Conservation (phyloP, 1,284 basidiomycete genomes). For the Boletus sp. region DNA sequence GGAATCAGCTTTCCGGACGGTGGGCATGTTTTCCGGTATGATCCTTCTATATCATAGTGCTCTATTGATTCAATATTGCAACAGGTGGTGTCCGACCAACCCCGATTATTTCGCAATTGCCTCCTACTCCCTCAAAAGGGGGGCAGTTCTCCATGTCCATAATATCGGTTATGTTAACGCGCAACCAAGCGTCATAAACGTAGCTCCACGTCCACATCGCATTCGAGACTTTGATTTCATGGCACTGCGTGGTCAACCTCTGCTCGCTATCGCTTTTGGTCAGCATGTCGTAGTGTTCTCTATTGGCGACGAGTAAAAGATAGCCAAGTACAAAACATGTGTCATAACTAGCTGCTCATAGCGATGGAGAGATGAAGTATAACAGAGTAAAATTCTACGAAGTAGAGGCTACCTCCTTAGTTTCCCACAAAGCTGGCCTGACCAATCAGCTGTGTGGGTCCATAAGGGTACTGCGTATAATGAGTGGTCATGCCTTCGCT, state of each 20-base stretch:
- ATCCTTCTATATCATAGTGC: constrained; percentile 1
- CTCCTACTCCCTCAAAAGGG: constrained; percentile 56
- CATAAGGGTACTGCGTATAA: constrained; percentile 39
- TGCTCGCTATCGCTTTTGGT: constrained; percentile 69
- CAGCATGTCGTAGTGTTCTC: constrained; percentile 54
- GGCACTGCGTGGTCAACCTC: constrained; percentile 55
- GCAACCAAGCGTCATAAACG: constrained; percentile 58
- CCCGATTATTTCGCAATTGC: constrained; percentile 77
- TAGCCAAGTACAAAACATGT: constrained; percentile 26
- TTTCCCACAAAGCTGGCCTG: constrained; percentile 33
- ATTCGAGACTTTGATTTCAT: constrained; percentile 79
- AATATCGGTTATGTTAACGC: constrained; percentile 65
- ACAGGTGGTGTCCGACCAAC: constrained; percentile 75
- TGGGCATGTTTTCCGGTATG: constrained; percentile 67
- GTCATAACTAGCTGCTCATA: constrained; percentile 20
- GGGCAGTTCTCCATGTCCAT: constrained; percentile 70
- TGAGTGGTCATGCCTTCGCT: constrained; percentile 32
- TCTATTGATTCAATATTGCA: constrained; percentile 16
- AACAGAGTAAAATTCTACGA: constrained; percentile 14
- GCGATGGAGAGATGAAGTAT: constrained; percentile 9
- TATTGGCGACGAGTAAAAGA: constrained; percentile 48
- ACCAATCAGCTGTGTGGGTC: constrained; percentile 29
- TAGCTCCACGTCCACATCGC: constrained; percentile 63
- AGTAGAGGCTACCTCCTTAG: constrained; percentile 13
- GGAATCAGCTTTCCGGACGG: constrained; percentile 69